Conservation (phyloP, 2,329 filamentous ascomycete species). For the Pyrenochaeta sp. region DNA sequence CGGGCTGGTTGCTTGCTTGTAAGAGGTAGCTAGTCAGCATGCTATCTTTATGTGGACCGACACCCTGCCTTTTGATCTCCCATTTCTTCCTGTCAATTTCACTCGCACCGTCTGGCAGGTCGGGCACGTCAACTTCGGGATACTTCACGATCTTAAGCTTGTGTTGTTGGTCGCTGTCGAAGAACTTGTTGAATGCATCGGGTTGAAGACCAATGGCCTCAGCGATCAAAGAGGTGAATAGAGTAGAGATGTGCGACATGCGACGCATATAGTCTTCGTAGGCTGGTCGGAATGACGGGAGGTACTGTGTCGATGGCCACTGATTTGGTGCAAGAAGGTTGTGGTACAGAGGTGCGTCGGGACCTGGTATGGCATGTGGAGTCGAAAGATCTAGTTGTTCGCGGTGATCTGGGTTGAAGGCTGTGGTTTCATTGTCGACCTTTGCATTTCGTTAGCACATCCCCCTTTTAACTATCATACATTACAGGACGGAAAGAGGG, state of each 20-base stretch:
- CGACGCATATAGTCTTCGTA: conserved; percentile 78
- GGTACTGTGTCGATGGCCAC: conserved; percentile 72
- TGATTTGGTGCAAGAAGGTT: conserved; percentile 80
- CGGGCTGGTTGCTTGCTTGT: conserved; percentile 78
- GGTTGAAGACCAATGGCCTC: conserved; percentile 79
- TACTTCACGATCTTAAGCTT: conserved; percentile 92
- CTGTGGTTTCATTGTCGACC: conserved; percentile 71
- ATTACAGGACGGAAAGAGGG: conserved; percentile 9
- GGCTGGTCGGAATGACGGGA: conserved; percentile 73
- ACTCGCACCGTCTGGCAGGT: conserved; percentile 36
- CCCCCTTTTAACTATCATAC: not conserved
- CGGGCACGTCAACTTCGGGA: conserved; percentile 65
- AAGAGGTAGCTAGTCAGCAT: conserved; percentile 85
- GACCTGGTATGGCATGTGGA: conserved; percentile 71
- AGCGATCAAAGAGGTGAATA: conserved; percentile 82
- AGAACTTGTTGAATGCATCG: conserved; percentile 79
- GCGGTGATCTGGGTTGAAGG: conserved; percentile 77
- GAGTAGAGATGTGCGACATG: conserved; percentile 76
- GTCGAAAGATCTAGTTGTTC: conserved; percentile 90
- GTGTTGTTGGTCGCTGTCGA: conserved; percentile 76
- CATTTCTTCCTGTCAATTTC: conserved; percentile 51
- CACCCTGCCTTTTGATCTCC: conserved; percentile 66
- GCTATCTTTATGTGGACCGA: conserved; percentile 84
- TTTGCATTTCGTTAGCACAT: conserved; percentile 42
- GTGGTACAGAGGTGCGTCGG: conserved; percentile 72